These are phyloP conservation scores for Phaeosphaeriaceae sp. DNA, from an alignment of 2,329 filamentous ascomycete genomes.

Conservation along the genomic window DNA sequence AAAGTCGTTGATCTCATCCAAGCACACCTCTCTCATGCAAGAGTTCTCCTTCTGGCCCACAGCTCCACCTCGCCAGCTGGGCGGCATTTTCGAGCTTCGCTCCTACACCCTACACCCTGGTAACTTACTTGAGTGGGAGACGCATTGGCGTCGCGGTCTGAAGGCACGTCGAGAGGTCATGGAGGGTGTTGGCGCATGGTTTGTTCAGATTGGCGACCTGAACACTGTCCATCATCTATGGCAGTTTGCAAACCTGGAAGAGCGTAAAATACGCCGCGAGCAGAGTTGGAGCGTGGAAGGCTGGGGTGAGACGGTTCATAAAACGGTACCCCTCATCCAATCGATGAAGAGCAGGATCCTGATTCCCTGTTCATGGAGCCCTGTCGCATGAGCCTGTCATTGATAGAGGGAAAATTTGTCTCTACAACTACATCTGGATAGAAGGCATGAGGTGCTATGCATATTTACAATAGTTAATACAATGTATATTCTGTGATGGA, in stretches of 20 bases:
- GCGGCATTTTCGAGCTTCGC: slow-evolving; percentile 92
- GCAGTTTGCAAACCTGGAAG: slow-evolving; percentile 97
- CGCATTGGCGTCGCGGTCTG: slow-evolving; percentile 92
- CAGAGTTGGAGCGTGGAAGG: slow-evolving; percentile 95
- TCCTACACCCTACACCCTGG: slow-evolving; percentile 97
- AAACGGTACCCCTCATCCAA: slow-evolving; percentile 96
- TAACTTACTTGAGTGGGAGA: slow-evolving; percentile 97
- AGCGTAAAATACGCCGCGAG: slow-evolving; percentile 87
- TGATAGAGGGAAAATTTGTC: too few species aligned
- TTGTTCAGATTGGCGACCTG: slow-evolving; percentile 95
- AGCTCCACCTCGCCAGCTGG: slow-evolving; percentile 84
- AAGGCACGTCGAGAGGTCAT: slow-evolving; percentile 93
- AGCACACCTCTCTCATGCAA: slow-evolving; percentile 94
- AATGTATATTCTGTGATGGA: too few species aligned
- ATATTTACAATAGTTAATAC: too few species aligned
- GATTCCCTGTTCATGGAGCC: slow-evolving; percentile 95
- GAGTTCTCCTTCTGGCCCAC: slow-evolving; percentile 99
- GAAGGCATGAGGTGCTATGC: too few species aligned
- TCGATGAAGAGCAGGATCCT: slow-evolving; percentile 93
- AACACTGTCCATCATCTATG: slow-evolving; percentile 98
- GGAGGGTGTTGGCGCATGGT: slow-evolving; percentile 98
- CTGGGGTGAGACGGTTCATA: slow-evolving; percentile 97
- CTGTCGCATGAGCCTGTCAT: slow-evolving; percentile 69
- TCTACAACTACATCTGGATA: too few species aligned
- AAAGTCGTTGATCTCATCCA: slow-evolving; percentile 81